phyloP scores from a whole-genome alignment of 768 basidiomycete species.

The Hortiboletus campestris region DNA sequence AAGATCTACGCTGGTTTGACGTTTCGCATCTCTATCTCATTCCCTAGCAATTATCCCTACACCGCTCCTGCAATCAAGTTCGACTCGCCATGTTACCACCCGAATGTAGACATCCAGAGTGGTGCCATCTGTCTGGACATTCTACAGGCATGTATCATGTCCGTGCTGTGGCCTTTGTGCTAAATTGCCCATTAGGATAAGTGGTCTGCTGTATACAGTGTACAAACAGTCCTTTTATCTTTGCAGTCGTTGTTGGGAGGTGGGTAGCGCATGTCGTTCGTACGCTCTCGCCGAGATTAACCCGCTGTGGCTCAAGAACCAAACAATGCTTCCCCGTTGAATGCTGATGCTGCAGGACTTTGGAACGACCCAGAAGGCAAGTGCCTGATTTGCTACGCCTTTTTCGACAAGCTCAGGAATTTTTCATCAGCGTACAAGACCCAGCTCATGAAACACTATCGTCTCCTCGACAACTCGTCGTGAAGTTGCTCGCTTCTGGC shows the following conservation, averaged over 20 bases:
- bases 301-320: conserved; percentile 54
- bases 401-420: background rate
- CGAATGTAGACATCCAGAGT: conserved; percentile 78
- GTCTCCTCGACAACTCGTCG: conserved; percentile 43
- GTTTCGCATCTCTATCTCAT: conserved; percentile 81
- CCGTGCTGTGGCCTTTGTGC: background rate
- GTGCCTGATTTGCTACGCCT: conserved; percentile 9
- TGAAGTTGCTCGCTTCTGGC: conserved; percentile 17
- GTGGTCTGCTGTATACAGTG: conserved; percentile 92
- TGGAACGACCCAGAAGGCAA: conserved; percentile 74
- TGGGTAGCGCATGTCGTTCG: conserved; percentile 33
- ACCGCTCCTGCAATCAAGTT: conserved; percentile 83
- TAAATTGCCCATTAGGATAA: conserved; percentile 57
- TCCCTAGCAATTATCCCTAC: conserved; percentile 88
- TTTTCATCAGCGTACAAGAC: conserved; percentile 59
- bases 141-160: conserved; percentile 56
- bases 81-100: conserved; percentile 87
- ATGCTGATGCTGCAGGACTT: conserved; percentile 78
- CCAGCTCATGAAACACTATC: conserved; percentile 73
- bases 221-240: conserved; percentile 85
- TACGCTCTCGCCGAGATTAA: background rate
- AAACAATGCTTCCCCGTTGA: conserved; percentile 89
- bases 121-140: conserved; percentile 88
- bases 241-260: conserved; percentile 87
- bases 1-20: conserved; percentile 77